phyloP scores from a whole-genome alignment of 768 basidiomycete genomes.

The Pleurotus tuoliensis region DNA sequence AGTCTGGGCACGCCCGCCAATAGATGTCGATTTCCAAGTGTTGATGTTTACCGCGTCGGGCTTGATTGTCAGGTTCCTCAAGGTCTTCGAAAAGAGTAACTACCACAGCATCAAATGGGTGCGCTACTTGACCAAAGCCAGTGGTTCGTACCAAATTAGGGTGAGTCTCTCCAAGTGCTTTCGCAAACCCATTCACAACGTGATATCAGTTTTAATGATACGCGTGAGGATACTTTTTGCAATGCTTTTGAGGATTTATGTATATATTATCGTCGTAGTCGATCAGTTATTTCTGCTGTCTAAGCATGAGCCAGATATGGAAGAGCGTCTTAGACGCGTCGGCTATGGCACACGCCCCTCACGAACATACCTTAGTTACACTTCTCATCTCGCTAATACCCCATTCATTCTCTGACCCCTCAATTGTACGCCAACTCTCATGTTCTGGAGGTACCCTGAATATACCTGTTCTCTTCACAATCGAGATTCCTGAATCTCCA shows the following conservation, averaged over 20 bases:
- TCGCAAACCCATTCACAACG: not conserved
- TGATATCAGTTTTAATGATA: not conserved
- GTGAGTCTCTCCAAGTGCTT: conserved; percentile 43
- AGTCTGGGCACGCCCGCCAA: conserved; percentile 97
- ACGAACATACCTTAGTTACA: conserved; percentile 5
- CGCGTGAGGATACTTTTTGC: not conserved
- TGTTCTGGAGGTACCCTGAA: conserved; percentile 52
- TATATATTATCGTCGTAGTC: not conserved
- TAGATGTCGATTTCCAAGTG: conserved; percentile 98
- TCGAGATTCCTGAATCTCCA: conserved; percentile 15
- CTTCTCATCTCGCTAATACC: not conserved
- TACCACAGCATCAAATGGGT: conserved; percentile 98
- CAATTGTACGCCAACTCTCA: conserved; percentile 21
- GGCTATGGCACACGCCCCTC: conserved; percentile 1
- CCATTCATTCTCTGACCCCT: not conserved
- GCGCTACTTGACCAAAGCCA: conserved; percentile 90
- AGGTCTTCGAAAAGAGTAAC: conserved; percentile 94
- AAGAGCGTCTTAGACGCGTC: conserved; percentile 7
- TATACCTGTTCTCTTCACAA: conserved; percentile 7
- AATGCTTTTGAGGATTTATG: not conserved
- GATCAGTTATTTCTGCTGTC: not conserved
- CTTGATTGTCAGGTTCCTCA: conserved; percentile 92
- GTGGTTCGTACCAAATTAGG: conserved; percentile 89
- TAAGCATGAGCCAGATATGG: not conserved
- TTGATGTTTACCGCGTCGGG: conserved; percentile 99